Base-by-base conservation (phyloP, 2,329 filamentous ascomycete genomes). In the Chaetothyriales sp. region DNA sequence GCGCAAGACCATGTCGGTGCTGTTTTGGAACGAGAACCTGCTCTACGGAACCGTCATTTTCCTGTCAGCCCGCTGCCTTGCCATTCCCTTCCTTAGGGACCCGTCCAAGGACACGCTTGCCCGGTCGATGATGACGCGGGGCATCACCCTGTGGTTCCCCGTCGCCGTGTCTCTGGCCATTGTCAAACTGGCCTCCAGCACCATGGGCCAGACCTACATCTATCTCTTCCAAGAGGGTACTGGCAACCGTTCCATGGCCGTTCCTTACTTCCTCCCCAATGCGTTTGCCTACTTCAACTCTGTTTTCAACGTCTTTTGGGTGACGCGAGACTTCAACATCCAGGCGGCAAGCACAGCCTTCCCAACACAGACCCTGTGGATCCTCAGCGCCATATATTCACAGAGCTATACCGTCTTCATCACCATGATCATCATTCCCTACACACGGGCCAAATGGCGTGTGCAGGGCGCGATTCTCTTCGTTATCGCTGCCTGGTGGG, bases 361-460 rank as follows among this genome's bases (percentile, higher is more conserved):
- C 55, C 70, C 71, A 1, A 67, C 68, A 2, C 61, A 65, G n/a
- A 72, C 67, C 0, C 58, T 73, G n/a, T 73, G 70, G 69, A 66
- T 65, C 8, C 56, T 72, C 26, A 68, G 64, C 5, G 62, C 68
- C n/a, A 62, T 73, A 15, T 73, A 69, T 56, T 63, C 65, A 49
- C 71, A 73, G 53, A 68, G 65, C 55, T 72, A 70, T 58, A 74
- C 71, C 0, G 64, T 72, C 7, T 74, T 71, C 56, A 71, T 72
- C 61, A 63, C 68, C 3, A 72, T 72, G 70, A 59, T 72, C 50
- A 70, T 70, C 49, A 63, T 72, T 8, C 71, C 69, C 3, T 69
- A 64, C 58, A 70, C 68, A 1, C 63, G 69, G 10, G 53, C 59
- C 12, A 62, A 63, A 1, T 71, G 69, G 69, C 68, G 69, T 42